Conservation (phyloP, 2,329 filamentous ascomycete genomes). For the Aspergillus floridensis region DNA sequence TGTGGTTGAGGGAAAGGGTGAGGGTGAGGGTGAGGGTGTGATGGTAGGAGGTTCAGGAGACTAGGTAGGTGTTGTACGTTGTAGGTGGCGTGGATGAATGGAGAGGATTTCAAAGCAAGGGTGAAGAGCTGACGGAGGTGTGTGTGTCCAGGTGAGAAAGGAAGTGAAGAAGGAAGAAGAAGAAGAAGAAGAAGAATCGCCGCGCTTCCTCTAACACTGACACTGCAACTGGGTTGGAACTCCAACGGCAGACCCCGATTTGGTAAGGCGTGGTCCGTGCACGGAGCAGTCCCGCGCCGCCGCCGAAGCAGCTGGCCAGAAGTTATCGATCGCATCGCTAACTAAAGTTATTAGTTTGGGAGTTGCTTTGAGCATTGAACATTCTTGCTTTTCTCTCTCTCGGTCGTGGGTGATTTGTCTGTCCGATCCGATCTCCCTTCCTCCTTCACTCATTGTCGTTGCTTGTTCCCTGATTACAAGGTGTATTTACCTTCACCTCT, state of each 20-base stretch:
- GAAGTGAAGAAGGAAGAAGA: neutral
- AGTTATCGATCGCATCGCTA: too few relatives aligned
- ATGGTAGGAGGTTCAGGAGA: too few relatives aligned
- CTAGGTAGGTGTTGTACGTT: neutral
- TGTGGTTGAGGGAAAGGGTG: neutral
- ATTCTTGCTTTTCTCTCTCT: too few relatives aligned
- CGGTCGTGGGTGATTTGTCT: too few relatives aligned
- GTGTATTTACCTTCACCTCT: neutral
- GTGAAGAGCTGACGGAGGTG: neutral
- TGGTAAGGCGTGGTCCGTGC: constrained; percentile 1
- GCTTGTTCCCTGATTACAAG: too few relatives aligned
- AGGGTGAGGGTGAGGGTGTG: too few relatives aligned
- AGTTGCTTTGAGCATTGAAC: too few relatives aligned
- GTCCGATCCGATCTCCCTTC: too few relatives aligned
- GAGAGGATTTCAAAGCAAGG: neutral
- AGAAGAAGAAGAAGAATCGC: neutral
- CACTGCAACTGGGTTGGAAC: too few relatives aligned
- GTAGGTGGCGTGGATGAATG: neutral
- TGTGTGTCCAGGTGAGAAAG: too few relatives aligned
- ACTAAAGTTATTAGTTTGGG: too few relatives aligned
- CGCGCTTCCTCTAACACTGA: neutral
- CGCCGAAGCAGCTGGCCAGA: neutral
- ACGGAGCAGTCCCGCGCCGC: neutral
- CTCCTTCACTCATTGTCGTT: too few relatives aligned
- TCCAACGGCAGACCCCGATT: neutral